These are phyloP conservation scores for Uncinocarpus reesii DNA, from an alignment of 2,329 filamentous ascomycete genomes.

Conservation along the genomic window DNA sequence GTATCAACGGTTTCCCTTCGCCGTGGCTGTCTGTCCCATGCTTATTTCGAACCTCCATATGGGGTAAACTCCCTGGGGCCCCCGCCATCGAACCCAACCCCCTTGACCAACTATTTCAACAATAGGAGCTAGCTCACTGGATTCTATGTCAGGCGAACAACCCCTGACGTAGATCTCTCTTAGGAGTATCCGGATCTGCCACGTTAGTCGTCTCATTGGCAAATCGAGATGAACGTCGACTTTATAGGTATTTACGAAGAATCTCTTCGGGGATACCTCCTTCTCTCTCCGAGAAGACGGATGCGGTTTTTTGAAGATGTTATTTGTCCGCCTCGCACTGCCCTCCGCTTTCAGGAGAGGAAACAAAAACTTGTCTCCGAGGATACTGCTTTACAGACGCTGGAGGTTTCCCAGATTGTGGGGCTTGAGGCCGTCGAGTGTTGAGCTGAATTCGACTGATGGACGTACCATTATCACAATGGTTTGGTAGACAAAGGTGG, in stretches of 20 bases:
- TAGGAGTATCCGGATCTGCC: constrained; percentile 49
- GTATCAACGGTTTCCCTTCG: background rate
- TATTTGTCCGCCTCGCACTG: constrained; percentile 74
- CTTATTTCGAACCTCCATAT: constrained; percentile 39
- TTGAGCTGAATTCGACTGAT: constrained; percentile 18
- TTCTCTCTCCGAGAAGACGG: constrained; percentile 34
- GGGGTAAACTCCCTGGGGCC: constrained; percentile 24
- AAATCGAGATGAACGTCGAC: constrained; percentile 48
- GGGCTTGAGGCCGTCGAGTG: constrained; percentile 21
- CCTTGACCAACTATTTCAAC: constrained; percentile 10
- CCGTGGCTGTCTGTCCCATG: constrained; percentile 35
- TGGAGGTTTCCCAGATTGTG: constrained; percentile 42
- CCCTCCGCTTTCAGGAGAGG: constrained; percentile 48
- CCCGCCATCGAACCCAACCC: constrained; percentile 34
- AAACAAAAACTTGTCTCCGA: constrained; percentile 92
- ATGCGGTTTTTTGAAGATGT: constrained; percentile 89
- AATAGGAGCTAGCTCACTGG: constrained; percentile 33
- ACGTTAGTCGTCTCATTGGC: constrained; percentile 55
- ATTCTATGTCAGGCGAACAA: constrained; percentile 45
- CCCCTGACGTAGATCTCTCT: constrained; percentile 37
- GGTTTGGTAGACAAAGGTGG: constrained; percentile 3
- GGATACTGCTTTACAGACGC: constrained; percentile 69
- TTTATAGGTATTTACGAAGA: constrained; percentile 22
- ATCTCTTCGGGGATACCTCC: constrained; percentile 23
- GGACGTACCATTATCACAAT: background rate